Evolutionary conservation across 805 yeast species (phyloP), one percentile per base, ranked within the genome.

Genomic region (Metschnikowia anglica): DNA sequence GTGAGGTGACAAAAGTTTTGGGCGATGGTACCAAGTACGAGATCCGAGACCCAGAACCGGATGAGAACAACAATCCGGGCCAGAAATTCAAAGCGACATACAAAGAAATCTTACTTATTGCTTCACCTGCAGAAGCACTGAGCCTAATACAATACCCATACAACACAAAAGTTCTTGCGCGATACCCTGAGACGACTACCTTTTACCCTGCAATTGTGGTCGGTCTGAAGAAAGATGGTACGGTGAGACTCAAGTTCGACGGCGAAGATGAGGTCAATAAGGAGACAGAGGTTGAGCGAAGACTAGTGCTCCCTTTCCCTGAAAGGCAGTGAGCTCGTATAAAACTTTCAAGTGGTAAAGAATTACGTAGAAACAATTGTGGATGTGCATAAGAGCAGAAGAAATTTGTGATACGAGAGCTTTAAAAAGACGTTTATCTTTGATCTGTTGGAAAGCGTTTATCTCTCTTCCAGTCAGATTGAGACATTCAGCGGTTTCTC

Each of bases 31-130:
- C 56, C 39, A 50, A 56, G 53, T 89, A 83, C 60, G 98, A 93
- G 63, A 90, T 93, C n/a, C 80, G 88, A 54, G 99, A 93, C 62
- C 97, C 98, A 0, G 99, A 93, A 57, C 98, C 99, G 0, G 99
- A 93, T 58, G 98, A 91, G 56, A 77, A 81, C 53, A 87, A 85
- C 49, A 88, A 90, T 44, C 85, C 90, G 3, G 97, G 96, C 2
- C 91, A 84, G 54, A 72, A 85, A 1, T 93, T 83, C 66, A 85
- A 83, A 55, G 89, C 96, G 8, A 82, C 77, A 16, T 80, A 86
- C 74, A 84, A 83, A 56, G 98, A 93, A 51, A 65, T 88, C 3
- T 73, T 88, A 17, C 66, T 85, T 28, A 84, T 93, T 32, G 88
- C 95, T 0, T 76, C 83, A 2, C 54, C 59, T 2, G 66, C 63